Evolutionary conservation across 192 early-diverging fungal genomes (phyloP).

Genomic region (Coemansia sp.): DNA sequence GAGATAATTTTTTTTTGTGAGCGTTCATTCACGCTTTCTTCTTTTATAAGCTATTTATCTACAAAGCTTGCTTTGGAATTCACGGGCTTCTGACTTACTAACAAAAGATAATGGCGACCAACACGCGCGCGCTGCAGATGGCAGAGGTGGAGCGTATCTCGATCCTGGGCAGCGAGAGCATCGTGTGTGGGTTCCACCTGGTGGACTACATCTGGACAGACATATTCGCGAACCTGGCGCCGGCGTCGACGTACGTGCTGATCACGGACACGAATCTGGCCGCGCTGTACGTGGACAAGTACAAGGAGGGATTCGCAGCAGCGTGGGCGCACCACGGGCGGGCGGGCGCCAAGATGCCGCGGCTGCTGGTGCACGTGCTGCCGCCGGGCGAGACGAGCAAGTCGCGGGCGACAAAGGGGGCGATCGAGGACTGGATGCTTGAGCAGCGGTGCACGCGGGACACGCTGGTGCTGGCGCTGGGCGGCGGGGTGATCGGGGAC

Average conservation of each 20-base stretch:
- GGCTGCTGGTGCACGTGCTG: slow-evolving; percentile 74
- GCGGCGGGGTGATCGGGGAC: slow-evolving; percentile 97
- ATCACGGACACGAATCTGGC: slow-evolving; percentile 87
- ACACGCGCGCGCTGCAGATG: slow-evolving; percentile 25
- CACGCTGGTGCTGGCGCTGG: slow-evolving; percentile 88
- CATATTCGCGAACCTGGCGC: slow-evolving; percentile 64
- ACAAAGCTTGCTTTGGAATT: too few species aligned
- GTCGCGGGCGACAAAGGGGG: slow-evolving; percentile 80
- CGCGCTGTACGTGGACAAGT: slow-evolving; percentile 64
- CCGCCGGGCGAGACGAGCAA: slow-evolving; percentile 89
- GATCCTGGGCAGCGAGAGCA: slow-evolving; percentile 86
- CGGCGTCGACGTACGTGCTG: slow-evolving; percentile 79
- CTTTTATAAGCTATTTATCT: neutral
- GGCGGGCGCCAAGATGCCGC: slow-evolving; percentile 25
- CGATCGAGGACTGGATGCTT: slow-evolving; percentile 92
- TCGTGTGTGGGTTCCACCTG: slow-evolving; percentile 82
- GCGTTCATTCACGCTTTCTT: neutral
- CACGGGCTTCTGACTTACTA: too few species aligned
- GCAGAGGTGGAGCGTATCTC: slow-evolving; percentile 69
- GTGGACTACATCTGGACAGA: slow-evolving; percentile 72
- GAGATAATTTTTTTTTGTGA: too few species aligned
- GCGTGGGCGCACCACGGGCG: slow-evolving; percentile 29
- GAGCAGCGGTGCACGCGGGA: slow-evolving; percentile 84
- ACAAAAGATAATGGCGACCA: neutral
- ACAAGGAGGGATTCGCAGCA: slow-evolving; percentile 56